Evolutionary conservation across 139 green algal species (phyloP).

Genomic region (Mychonastes homosphaera): DNA sequence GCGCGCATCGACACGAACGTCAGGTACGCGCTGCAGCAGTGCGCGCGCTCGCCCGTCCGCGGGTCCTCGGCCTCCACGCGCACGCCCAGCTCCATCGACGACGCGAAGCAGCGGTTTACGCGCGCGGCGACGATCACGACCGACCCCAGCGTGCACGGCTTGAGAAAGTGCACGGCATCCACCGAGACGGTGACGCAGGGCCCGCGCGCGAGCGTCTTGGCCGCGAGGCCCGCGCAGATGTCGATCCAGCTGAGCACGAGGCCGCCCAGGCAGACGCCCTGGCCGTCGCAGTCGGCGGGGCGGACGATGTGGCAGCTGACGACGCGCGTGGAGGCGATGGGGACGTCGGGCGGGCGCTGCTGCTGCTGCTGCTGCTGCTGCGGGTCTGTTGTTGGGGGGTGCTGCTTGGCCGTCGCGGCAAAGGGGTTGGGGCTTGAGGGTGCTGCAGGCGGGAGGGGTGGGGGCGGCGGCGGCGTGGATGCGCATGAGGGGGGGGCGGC

Average conservation of each 20-base stretch:
- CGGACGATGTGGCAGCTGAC: constrained; percentile 68
- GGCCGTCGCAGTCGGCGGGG: constrained; percentile 36
- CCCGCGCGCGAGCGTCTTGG: constrained; percentile 61
- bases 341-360: constrained; percentile 18
- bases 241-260: constrained; percentile 76
- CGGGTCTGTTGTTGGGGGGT: background rate
- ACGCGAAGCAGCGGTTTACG: constrained; percentile 67
- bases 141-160: constrained; percentile 41
- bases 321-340: constrained; percentile 52
- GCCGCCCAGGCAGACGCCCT: constrained; percentile 57
- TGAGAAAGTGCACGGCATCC: constrained; percentile 64
- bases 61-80: constrained; percentile 69
- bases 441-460: background rate
- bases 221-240: constrained; percentile 60
- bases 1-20: constrained; percentile 56
- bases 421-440: background rate
- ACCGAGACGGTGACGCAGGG: constrained; percentile 65
- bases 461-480: background rate
- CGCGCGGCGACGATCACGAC: constrained; percentile 70
- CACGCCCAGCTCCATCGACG: constrained; percentile 47
- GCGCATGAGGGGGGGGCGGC: background rate
- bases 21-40: constrained; percentile 75
- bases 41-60: constrained; percentile 44
- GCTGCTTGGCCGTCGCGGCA: background rate
- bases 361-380: too few relatives aligned